Percentiles rank a stretch among this genome's conserved stretches.
phyloP scores from a whole-genome alignment of 345 rosid species.

The Clausena lansium region DNA sequence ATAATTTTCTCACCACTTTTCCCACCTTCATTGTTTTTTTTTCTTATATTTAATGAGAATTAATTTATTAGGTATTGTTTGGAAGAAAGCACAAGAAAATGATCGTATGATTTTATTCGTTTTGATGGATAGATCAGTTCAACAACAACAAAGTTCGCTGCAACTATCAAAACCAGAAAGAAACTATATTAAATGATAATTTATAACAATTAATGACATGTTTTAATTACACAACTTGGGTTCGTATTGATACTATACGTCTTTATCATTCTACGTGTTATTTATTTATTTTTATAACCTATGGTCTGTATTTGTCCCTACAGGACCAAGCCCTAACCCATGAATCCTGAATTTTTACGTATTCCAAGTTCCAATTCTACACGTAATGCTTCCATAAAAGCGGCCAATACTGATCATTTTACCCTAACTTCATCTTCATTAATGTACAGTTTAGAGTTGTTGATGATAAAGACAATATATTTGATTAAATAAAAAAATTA shows the following conservation, averaged over 20 bases:
- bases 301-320: slow-evolving; percentile 18
- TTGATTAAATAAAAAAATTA: neutral
- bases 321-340: slow-evolving; percentile 34
- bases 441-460: neutral
- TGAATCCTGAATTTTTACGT: slow-evolving; percentile 10
- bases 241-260: neutral
- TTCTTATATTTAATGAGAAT: neutral
- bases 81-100: slow-evolving; percentile 5
- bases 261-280: slow-evolving; percentile 7
- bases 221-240: neutral
- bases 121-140: slow-evolving; percentile 48
- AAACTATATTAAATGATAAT: slow-evolving; percentile 2
- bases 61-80: neutral
- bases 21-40: neutral
- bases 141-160: slow-evolving; percentile 51
- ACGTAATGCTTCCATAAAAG: slow-evolving; percentile 15
- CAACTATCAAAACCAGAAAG: slow-evolving; percentile 45
- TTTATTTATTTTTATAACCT: neutral
- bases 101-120: neutral
- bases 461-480: neutral
- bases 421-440: neutral
- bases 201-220: neutral
- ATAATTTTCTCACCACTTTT: neutral
- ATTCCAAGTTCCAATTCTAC: slow-evolving; percentile 20
- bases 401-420: neutral